Evolutionary conservation across 106 monocot species (phyloP).

Genomic region (Dioscorea alata): DNA sequence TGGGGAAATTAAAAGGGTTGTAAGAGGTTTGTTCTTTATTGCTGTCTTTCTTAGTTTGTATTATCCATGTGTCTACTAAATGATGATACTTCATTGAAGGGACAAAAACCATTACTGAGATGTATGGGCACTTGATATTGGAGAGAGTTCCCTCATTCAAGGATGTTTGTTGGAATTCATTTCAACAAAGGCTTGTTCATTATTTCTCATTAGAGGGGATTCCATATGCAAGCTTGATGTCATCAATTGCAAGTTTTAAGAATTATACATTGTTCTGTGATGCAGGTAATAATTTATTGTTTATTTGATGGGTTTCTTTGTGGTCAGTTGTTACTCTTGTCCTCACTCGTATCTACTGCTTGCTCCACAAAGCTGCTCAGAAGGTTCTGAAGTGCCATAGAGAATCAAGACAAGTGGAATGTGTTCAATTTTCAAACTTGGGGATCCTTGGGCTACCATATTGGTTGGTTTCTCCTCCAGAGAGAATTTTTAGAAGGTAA

Average conservation of each 20-base stretch:
- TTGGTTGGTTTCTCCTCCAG: conserved; percentile 72
- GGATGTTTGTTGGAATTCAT: conserved; percentile 16
- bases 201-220: conserved; percentile 16
- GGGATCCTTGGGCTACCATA: conserved; percentile 72
- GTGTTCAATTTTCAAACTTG: conserved; percentile 53
- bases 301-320: background rate
- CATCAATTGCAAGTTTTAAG: conserved; percentile 51
- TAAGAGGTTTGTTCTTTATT: conserved; percentile 47
- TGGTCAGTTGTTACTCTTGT: conserved; percentile 1
- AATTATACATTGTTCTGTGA: conserved; percentile 48
- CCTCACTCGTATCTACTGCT: background rate
- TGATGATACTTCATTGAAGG: conserved; percentile 32
- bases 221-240: conserved; percentile 44
- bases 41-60: conserved; percentile 3
- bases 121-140: conserved; percentile 32
- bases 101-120: conserved; percentile 37
- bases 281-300: conserved; percentile 34
- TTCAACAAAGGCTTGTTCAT: conserved; percentile 6
- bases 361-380: conserved; percentile 42
- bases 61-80: background rate
- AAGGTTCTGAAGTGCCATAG: conserved; percentile 43
- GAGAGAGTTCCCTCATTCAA: conserved; percentile 36
- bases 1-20: conserved; percentile 42
- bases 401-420: conserved; percentile 22
- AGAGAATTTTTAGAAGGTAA: conserved; percentile 59